Percentiles rank a stretch among this genome's conserved stretches.
Evolutionary conservation across 108 stramenopile species (phyloP).

Genomic region (Discostella stelligeroides): DNA sequence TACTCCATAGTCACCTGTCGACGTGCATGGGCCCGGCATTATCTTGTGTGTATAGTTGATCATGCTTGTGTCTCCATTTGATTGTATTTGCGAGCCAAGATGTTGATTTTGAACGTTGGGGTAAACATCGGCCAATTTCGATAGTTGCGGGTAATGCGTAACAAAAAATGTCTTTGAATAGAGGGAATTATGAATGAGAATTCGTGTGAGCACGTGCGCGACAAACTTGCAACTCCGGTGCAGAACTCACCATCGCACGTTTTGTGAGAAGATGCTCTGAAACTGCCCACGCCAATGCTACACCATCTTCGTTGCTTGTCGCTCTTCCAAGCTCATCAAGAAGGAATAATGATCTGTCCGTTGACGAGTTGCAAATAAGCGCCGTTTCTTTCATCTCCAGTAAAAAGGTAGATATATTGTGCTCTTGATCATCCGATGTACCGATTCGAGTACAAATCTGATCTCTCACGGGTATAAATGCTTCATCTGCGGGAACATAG

Average conservation of each 20-base stretch:
- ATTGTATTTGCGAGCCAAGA: conserved; percentile 53
- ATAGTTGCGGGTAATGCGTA: conserved; percentile 85
- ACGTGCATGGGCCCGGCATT: conserved; percentile 64
- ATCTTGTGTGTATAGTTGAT: conserved; percentile 84
- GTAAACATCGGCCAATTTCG: conserved; percentile 70
- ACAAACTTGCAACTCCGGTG: not conserved
- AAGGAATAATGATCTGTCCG: conserved; percentile 81
- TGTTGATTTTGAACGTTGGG: conserved; percentile 82
- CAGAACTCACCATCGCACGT: conserved; percentile 53
- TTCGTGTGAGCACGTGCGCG: not conserved
- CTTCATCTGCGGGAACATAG: conserved; percentile 92
- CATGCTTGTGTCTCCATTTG: conserved; percentile 42
- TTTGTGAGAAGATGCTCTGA: conserved; percentile 76
- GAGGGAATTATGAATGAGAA: not conserved
- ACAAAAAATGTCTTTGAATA: conserved; percentile 76
- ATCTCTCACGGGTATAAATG: conserved; percentile 77
- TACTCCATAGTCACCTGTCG: conserved; percentile 80
- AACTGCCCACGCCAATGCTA: conserved; percentile 89
- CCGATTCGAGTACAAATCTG: conserved; percentile 88
- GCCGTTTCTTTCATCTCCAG: conserved; percentile 95
- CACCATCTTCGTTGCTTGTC: conserved; percentile 94
- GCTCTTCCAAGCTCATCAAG: conserved; percentile 96
- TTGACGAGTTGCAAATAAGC: conserved; percentile 84
- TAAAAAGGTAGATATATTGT: conserved; percentile 94
- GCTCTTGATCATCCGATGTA: conserved; percentile 88